These are phyloP conservation scores for Sistotremastrum suecicum DNA, from an alignment of 768 basidiomycete species.

Conservation along the genomic window DNA sequence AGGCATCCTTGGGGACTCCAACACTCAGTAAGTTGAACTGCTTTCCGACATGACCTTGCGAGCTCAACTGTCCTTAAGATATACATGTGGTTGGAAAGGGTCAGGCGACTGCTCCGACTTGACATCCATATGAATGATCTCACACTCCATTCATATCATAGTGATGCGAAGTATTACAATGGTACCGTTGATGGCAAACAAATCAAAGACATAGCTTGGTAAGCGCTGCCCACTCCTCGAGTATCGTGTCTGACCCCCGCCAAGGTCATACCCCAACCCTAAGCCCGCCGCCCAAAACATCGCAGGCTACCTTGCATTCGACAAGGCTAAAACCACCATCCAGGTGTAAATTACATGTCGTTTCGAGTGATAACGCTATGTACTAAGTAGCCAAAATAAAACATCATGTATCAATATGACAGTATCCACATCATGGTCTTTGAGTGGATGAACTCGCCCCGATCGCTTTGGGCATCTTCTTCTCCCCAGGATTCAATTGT, in stretches of 20 bases:
- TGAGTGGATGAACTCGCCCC: conserved; percentile 12
- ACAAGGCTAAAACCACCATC: conserved; percentile 38
- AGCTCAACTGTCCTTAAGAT: conserved; percentile 18
- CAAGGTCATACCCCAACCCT: conserved; percentile 53
- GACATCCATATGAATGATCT: neutral
- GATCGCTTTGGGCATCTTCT: conserved; percentile 87
- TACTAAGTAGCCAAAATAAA: no score
- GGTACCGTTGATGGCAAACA: conserved; percentile 32
- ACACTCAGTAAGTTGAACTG: conserved; percentile 30
- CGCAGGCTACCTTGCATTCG: conserved; percentile 59
- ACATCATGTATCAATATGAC: no score
- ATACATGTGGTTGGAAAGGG: conserved; percentile 64
- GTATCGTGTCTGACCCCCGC: neutral
- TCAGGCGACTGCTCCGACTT: conserved; percentile 14
- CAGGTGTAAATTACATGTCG: neutral
- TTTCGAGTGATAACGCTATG: no score
- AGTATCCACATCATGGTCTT: no score
- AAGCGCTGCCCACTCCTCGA: conserved; percentile 8
- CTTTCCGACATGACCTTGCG: neutral
- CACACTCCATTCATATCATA: conserved; percentile 11
- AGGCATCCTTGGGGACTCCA: conserved; percentile 32
- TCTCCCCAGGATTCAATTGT: conserved; percentile 65
- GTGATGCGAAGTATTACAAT: conserved; percentile 54
- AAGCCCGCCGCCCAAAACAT: conserved; percentile 45
- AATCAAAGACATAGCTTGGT: conserved; percentile 57